phyloP scores from a whole-genome alignment of 495 filamentous ascomycete genomes.

The Penicillium argentinense region DNA sequence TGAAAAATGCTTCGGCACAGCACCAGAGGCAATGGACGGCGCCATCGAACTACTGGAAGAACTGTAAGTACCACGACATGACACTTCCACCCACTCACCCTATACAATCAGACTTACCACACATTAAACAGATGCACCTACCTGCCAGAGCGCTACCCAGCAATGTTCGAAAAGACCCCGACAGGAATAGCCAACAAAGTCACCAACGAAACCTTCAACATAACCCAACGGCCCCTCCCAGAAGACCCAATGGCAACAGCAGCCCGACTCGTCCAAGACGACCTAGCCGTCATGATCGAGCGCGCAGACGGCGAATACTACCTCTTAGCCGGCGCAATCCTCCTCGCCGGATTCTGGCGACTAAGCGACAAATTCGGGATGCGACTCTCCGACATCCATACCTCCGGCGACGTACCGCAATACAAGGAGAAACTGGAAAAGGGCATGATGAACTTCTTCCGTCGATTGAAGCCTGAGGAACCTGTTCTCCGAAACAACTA shows the following conservation, averaged over 20 bases:
- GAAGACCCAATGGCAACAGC: constrained; percentile 84
- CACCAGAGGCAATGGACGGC: constrained; percentile 71
- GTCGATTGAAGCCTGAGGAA: constrained; percentile 61
- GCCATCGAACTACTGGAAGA: constrained; percentile 82
- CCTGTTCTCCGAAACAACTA: constrained; percentile 71
- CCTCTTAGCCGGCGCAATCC: constrained; percentile 74
- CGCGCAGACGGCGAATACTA: constrained; percentile 78
- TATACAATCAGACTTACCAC: not conserved
- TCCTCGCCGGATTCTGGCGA: constrained; percentile 87
- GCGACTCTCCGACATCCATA: constrained; percentile 81
- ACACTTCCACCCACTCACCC: not conserved
- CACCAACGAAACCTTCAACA: constrained; percentile 74
- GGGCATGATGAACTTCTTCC: constrained; percentile 81
- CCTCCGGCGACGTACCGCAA: constrained; percentile 75
- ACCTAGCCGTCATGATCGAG: constrained; percentile 86
- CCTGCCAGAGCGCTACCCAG: constrained; percentile 79
- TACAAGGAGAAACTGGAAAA: constrained; percentile 76
- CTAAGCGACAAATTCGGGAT: constrained; percentile 84
- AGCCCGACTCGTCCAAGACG: constrained; percentile 78
- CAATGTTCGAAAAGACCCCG: constrained; percentile 62
- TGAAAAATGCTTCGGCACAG: constrained; percentile 66
- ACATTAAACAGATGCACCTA: constrained; percentile 52
- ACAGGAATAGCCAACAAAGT: constrained; percentile 69
- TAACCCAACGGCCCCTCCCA: constrained; percentile 59
- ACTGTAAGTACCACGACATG: constrained; percentile 51